Percentiles rank a stretch among this genome's conserved stretches.
These are phyloP conservation scores for apple (Malus domestica) DNA, from an alignment of 306 rosid genomes.

Conservation along the genomic window ASM211411v1 NC_041804.1:25238001-25238500, in stretches of 20 bases:
- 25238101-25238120: neutral
- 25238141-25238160: neutral
- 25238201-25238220: neutral
- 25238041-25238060: too few relatives aligned
- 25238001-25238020: too few relatives aligned
- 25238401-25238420: neutral
- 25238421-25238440: neutral
- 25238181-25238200: neutral
- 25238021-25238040: too few relatives aligned
- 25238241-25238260: constrained; percentile 20
- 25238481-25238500: neutral
- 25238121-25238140: constrained; percentile 1
- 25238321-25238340: constrained; percentile 76
- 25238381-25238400: neutral
- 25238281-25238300: constrained; percentile 95
- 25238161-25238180: neutral
- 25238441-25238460: neutral
- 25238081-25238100: neutral
- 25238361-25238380: constrained; percentile 71
- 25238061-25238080: too few relatives aligned
- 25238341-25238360: constrained; percentile 85
- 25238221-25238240: neutral
- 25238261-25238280: constrained; percentile 79
- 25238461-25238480: neutral
- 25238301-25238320: constrained; percentile 86